Base-by-base conservation (phyloP, 495 filamentous ascomycete genomes). In the Penicillium fimorum region DNA sequence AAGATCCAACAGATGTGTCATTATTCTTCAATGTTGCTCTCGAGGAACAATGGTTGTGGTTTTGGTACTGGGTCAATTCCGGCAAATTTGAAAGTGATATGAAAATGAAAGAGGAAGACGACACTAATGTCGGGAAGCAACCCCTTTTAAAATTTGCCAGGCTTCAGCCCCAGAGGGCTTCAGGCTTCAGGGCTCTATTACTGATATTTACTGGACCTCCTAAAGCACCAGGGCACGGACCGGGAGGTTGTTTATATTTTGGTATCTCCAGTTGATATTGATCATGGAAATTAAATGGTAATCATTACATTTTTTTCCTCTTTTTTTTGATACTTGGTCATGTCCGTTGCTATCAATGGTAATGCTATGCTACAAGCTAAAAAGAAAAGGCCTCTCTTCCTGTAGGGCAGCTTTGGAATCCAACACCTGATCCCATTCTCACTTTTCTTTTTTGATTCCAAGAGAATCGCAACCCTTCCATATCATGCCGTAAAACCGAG, bases 1-100 rank as follows among this genome's bases (percentile, higher is more conserved):
- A 50, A 50, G 47, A 24, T 50, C 47, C 32, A 50, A 22, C 29
- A 50, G 47, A n/a, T 11, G 11, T 38, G 47, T 32, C 47, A 38
- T 50, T 25, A 2, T 38, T 50, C 25, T 27, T 27, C 25, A 27
- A 27, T 27, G 12, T 50, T n/a, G 18, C 47, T 38, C 47, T 25
- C n/a, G 5, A 50, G 8, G 35, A 15, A 15, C 29, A 22, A n/a
- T 50, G n/a, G n/a, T 17, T n/a, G 15, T 17, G 7, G 35, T n/a
- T 38, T n/a, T n/a, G n/a, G n/a, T n/a, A n/a, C 33, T 50, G 8
- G 44, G 17, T 46, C 11, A 25, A 45, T 18, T n/a, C n/a, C n/a
- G n/a, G n/a, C n/a, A n/a, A n/a, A 35, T 38, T n/a, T n/a, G 13
- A 7, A 6, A 8, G 5, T 38, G 15, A 38, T 8, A 2, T 38